Evolutionary conservation across 306 rosid species (phyloP).

Genomic region (Pterocarpus macrocarpus): DNA sequence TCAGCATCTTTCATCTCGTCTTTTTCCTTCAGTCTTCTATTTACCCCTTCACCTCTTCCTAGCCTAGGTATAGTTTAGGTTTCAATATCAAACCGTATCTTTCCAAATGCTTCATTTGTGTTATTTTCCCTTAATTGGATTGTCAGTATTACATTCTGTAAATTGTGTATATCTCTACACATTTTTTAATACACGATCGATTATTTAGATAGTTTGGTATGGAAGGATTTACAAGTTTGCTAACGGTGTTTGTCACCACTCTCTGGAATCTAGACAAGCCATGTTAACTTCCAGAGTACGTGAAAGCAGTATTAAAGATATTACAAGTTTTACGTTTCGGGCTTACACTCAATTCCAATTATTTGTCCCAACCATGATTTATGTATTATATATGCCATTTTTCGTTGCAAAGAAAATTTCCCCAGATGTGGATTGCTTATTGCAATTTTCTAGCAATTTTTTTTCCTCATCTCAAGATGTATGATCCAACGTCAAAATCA

Average conservation of each 20-base stretch:
- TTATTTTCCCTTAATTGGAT: slow-evolving; percentile 40
- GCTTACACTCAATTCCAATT: not conserved
- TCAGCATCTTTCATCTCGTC: not conserved
- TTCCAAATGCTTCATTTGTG: slow-evolving; percentile 22
- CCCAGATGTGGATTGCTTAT: not conserved
- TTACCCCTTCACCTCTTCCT: slow-evolving; percentile 29
- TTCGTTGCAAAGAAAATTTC: not conserved
- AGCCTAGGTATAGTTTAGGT: slow-evolving; percentile 49
- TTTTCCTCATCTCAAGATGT: not conserved
- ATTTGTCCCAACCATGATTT: not conserved
- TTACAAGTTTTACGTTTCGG: not conserved
- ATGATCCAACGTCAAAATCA: not conserved
- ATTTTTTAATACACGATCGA: slow-evolving; percentile 32
- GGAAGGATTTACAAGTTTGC: not conserved
- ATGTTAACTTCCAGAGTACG: not conserved
- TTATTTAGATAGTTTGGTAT: slow-evolving; percentile 26
- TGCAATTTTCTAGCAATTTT: not conserved
- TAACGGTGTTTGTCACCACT: not conserved
- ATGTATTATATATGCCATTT: not conserved
- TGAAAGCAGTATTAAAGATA: not conserved
- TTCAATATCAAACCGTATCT: slow-evolving; percentile 37
- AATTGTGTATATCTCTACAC: slow-evolving; percentile 53
- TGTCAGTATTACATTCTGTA: slow-evolving; percentile 38
- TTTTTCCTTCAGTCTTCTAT: slow-evolving; percentile 31
- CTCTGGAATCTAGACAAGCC: not conserved